Conservation (phyloP, 768 basidiomycete genomes). For the Hygrophoropsis aurantiaca region DNA sequence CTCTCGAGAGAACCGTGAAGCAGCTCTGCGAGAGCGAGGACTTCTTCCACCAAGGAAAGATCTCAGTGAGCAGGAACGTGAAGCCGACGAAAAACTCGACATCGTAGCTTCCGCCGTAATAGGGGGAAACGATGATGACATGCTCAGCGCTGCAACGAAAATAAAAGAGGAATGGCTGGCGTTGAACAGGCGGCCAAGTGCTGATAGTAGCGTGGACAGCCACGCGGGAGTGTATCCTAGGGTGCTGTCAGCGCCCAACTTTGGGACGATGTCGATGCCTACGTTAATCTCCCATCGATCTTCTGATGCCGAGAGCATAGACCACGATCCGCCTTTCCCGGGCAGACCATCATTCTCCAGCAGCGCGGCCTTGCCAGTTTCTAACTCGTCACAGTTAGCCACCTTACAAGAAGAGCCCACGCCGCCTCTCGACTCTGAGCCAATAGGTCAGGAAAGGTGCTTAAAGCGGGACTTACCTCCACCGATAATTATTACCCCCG, state of each 20-base stretch:
- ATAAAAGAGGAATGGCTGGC: constrained; percentile 58
- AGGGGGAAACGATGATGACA: constrained; percentile 9
- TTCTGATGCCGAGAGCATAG: no score
- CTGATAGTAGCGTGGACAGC: constrained; percentile 8
- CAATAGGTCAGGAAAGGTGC: no score
- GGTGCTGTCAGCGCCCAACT: neutral
- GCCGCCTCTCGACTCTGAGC: constrained; percentile 2
- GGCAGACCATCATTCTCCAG: constrained; percentile 23
- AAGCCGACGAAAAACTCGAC: constrained; percentile 42
- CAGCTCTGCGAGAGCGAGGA: constrained; percentile 61
- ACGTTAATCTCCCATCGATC: no score
- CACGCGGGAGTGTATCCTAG: neutral
- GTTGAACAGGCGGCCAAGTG: constrained; percentile 29
- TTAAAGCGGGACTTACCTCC: neutral
- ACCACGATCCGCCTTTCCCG: constrained; percentile 3
- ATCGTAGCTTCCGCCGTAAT: constrained; percentile 32
- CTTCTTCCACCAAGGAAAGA: constrained; percentile 47
- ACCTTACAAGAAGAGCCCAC: constrained; percentile 29
- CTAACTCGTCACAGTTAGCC: constrained; percentile 23
- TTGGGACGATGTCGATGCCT: no score
- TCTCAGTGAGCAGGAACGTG: constrained; percentile 38
- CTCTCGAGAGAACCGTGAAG: constrained; percentile 35
- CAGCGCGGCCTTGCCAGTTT: constrained; percentile 18
- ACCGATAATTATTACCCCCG: constrained; percentile 17
- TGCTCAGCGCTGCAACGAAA: constrained; percentile 45